These are phyloP conservation scores for Pythium rhizo-oryzae DNA, from an alignment of 352 stramenopile genomes.

Conservation along the genomic window DNA sequence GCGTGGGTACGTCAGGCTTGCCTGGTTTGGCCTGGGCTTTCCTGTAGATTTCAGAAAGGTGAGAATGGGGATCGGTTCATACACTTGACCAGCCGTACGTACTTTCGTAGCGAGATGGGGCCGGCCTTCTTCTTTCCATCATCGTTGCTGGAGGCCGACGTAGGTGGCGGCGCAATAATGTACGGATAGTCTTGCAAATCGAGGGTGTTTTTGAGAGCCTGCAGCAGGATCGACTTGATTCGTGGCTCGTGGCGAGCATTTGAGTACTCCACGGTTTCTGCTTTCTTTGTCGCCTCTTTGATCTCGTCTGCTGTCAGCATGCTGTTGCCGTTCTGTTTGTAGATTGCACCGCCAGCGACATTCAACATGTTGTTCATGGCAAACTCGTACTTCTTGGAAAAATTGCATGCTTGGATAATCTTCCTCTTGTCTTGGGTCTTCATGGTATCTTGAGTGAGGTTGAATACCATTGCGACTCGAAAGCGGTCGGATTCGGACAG, in stretches of 20 bases:
- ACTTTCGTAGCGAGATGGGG: slow-evolving; percentile 79
- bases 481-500: slow-evolving; percentile 83
- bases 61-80: not conserved
- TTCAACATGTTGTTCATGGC: slow-evolving; percentile 74
- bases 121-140: slow-evolving; percentile 58
- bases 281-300: slow-evolving; percentile 70
- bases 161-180: slow-evolving; percentile 73
- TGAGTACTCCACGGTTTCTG: slow-evolving; percentile 69
- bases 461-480: slow-evolving; percentile 92
- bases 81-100: slow-evolving; percentile 15
- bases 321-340: slow-evolving; percentile 72
- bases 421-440: slow-evolving; percentile 88
- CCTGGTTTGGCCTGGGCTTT: slow-evolving; percentile 22
- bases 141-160: slow-evolving; percentile 30
- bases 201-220: slow-evolving; percentile 65
- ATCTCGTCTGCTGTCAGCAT: slow-evolving; percentile 55
- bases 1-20: slow-evolving; percentile 7
- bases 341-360: slow-evolving; percentile 47
- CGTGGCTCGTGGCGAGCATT: slow-evolving; percentile 79
- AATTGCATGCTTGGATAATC: slow-evolving; percentile 80
- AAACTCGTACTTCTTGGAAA: slow-evolving; percentile 69
- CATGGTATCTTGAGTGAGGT: slow-evolving; percentile 91
- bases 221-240: slow-evolving; percentile 62
- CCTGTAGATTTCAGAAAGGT: slow-evolving; percentile 8
- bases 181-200: slow-evolving; percentile 78